These are phyloP conservation scores for Globisporangium spinosum DNA, from an alignment of 352 stramenopile species.

Conservation along the genomic window DNA sequence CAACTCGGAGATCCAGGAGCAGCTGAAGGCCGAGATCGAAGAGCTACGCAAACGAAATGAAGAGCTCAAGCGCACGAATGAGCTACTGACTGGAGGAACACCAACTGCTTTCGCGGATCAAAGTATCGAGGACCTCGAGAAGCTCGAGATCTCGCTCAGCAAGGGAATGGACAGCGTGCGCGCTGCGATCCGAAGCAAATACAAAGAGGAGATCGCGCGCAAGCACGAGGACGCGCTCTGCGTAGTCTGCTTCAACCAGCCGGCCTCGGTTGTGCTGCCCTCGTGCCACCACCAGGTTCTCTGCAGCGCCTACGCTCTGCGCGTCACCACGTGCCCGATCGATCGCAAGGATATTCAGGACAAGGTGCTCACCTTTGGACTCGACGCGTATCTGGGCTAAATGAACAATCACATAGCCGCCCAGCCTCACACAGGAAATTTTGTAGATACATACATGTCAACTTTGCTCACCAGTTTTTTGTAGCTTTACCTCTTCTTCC, in stretches of 20 bases:
- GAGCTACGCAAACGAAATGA: constrained; percentile 26
- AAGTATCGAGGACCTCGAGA: constrained; percentile 40
- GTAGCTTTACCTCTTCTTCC: neutral
- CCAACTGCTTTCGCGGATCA: constrained; percentile 21
- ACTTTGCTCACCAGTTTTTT: constrained; percentile 2
- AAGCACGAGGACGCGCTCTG: constrained; percentile 30
- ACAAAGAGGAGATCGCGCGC: constrained; percentile 24
- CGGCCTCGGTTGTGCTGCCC: constrained; percentile 43
- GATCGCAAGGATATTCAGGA: constrained; percentile 55
- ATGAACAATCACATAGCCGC: neutral
- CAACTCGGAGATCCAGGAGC: constrained; percentile 29
- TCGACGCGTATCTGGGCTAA: constrained; percentile 34
- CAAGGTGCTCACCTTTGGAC: constrained; percentile 64
- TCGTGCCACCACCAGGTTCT: constrained; percentile 65
- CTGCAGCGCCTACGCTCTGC: constrained; percentile 48
- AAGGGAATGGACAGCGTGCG: constrained; percentile 28
- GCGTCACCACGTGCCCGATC: constrained; percentile 50
- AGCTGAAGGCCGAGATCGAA: constrained; percentile 24
- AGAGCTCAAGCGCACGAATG: constrained; percentile 20
- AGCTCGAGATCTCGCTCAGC: constrained; percentile 31
- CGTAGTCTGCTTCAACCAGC: constrained; percentile 52
- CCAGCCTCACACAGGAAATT: constrained; percentile 1
- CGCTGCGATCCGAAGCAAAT: constrained; percentile 26
- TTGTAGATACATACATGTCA: neutral
- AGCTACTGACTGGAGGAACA: constrained; percentile 20